A percentile compares a stretch with the other conserved stretches of the same genome.
Evolutionary conservation across 2,329 filamentous ascomycete genomes (phyloP).

Genomic region (Fusarium fujikuroi): DNA sequence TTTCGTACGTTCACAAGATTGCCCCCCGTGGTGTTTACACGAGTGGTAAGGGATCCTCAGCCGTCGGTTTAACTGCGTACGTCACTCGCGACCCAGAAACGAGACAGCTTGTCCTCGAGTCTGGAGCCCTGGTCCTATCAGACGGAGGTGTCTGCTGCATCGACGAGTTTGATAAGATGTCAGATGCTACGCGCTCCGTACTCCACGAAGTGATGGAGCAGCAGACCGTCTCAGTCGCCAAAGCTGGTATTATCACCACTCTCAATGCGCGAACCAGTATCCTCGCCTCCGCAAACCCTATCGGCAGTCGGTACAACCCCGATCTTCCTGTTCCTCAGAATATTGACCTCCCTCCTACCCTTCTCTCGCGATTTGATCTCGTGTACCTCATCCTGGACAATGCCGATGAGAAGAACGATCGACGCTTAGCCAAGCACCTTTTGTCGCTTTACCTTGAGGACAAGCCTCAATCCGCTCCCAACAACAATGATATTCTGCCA

Average conservation of each 20-base stretch:
- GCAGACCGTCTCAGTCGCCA: slow-evolving; percentile 85
- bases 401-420: slow-evolving; percentile 89
- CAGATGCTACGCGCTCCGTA: slow-evolving; percentile 79
- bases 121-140: slow-evolving; percentile 80
- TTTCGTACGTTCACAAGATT: slow-evolving; percentile 97
- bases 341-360: slow-evolving; percentile 94
- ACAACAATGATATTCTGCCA: slow-evolving; percentile 81
- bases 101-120: slow-evolving; percentile 82
- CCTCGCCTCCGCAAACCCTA: slow-evolving; percentile 95
- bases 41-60: slow-evolving; percentile 82
- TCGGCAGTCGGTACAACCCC: slow-evolving; percentile 97
- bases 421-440: slow-evolving; percentile 89
- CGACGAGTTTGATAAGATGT: slow-evolving; percentile 90
- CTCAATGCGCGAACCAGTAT: slow-evolving; percentile 96
- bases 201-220: slow-evolving; percentile 92
- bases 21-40: slow-evolving; percentile 88
- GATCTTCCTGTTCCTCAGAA: slow-evolving; percentile 97
- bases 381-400: slow-evolving; percentile 97
- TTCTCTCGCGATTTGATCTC: slow-evolving; percentile 94
- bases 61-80: slow-evolving; percentile 83
- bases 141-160: slow-evolving; percentile 88
- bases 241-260: slow-evolving; percentile 96
- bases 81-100: slow-evolving; percentile 85
- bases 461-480: slow-evolving; percentile 83
- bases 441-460: slow-evolving; percentile 98